Evolutionary conservation across 2,329 filamentous ascomycete species (phyloP).

Genomic region (Juglanconis oblonga): DNA sequence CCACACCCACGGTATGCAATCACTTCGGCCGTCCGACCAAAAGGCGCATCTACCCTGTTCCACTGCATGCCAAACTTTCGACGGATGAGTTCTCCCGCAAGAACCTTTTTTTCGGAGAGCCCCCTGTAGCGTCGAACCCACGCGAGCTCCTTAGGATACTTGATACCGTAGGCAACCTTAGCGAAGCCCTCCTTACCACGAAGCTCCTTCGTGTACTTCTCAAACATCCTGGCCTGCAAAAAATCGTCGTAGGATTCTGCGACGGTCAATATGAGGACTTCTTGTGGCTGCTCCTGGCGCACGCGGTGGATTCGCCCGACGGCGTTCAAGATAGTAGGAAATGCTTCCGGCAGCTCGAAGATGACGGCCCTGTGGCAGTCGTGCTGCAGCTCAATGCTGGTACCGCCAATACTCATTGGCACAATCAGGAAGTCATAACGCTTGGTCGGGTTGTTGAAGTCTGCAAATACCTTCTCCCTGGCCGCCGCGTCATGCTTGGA

Average conservation of each 20-base stretch:
- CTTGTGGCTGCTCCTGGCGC: background rate
- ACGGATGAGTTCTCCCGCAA: background rate
- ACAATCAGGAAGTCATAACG: background rate
- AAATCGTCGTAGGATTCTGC: background rate
- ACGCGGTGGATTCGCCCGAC: background rate
- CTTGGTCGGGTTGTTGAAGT: background rate
- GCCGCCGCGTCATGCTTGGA: background rate
- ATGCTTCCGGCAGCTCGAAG: constrained; percentile 2
- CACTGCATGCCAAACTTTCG: background rate
- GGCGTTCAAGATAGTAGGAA: background rate
- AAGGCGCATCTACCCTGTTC: background rate
- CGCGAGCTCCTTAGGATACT: no score
- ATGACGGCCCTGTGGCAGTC: constrained; percentile 2
- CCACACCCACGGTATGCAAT: background rate
- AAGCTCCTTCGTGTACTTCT: background rate
- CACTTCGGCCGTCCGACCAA: background rate
- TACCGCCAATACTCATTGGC: background rate
- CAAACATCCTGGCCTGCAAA: background rate
- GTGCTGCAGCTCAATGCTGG: background rate
- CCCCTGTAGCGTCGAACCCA: no score
- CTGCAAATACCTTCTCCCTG: background rate
- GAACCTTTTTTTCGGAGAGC: background rate
- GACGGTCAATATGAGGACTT: background rate
- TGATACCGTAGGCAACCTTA: background rate
- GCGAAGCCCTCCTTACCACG: background rate